phyloP scores from a whole-genome alignment of 140 eudicot species.

The Bidens hawaiensis region DNA sequence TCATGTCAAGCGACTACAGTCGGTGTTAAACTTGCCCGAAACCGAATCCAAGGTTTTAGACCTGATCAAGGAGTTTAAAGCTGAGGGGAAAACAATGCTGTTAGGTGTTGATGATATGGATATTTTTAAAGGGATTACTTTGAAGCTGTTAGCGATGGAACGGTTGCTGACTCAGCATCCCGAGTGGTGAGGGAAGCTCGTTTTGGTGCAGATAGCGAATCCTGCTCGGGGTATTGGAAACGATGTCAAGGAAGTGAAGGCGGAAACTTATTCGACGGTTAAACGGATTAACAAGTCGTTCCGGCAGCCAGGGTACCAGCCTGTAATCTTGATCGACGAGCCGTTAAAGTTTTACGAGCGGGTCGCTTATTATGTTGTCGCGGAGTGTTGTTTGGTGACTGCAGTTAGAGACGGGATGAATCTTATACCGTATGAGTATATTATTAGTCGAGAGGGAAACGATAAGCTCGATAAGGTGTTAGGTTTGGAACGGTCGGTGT shows the following conservation, averaged over 20 bases:
- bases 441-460: conserved; percentile 60
- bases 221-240: conserved; percentile 76
- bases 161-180: conserved; percentile 65
- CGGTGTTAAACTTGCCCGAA: conserved; percentile 47
- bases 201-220: conserved; percentile 68
- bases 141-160: conserved; percentile 73
- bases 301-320: conserved; percentile 56
- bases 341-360: conserved; percentile 59
- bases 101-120: conserved; percentile 80
- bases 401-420: too few relatives aligned
- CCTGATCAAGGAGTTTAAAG: conserved; percentile 43
- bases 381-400: conserved; percentile 75
- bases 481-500: too few relatives aligned
- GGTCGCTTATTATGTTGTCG: conserved; percentile 61
- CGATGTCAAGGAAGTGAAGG: conserved; percentile 68
- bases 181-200: conserved; percentile 70
- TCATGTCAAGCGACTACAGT: conserved; percentile 61
- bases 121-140: conserved; percentile 71
- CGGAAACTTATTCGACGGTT: conserved; percentile 52
- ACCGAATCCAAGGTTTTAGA: conserved; percentile 60
- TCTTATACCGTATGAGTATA: conserved; percentile 71
- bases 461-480: too few relatives aligned
- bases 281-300: conserved; percentile 50
- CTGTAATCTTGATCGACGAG: conserved; percentile 52
- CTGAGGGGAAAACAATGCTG: conserved; percentile 52